These are phyloP conservation scores for Lichtheimia hyalospora DNA, from an alignment of 371 early-diverging fungal species.

Conservation along the genomic window DNA sequence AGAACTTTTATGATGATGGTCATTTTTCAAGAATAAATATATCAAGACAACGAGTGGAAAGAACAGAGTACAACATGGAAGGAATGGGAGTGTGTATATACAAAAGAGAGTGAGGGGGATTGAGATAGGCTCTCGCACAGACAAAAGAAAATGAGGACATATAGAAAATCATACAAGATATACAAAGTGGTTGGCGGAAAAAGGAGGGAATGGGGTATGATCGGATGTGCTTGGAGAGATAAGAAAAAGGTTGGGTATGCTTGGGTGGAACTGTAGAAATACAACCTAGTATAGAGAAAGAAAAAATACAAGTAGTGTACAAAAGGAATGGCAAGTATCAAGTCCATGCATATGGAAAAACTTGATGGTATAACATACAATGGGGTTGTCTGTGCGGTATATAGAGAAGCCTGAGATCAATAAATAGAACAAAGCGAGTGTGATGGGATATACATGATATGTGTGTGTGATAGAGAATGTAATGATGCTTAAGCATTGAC, in stretches of 20 bases:
- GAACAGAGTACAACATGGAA: not conserved
- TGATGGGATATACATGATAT: constrained; percentile 5
- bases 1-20: constrained; percentile 1
- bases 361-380: not conserved
- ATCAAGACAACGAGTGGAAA: not conserved
- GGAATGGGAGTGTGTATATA: constrained; percentile 2
- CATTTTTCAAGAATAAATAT: not conserved
- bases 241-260: not conserved
- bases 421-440: constrained; percentile 3
- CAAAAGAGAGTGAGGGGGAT: not conserved
- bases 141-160: not conserved
- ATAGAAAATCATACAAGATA: not conserved
- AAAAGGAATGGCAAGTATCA: constrained; percentile 5
- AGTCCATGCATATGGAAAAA: not conserved
- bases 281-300: not conserved
- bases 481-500: constrained; percentile 29
- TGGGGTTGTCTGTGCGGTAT: not conserved
- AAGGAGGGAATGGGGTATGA: not conserved
- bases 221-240: not conserved
- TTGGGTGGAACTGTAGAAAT: not conserved
- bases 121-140: not conserved
- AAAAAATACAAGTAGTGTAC: constrained; percentile 7
- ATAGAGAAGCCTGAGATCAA: not conserved
- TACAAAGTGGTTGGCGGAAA: not conserved
- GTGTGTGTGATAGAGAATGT: not conserved